A percentile compares a stretch with the other conserved stretches of the same genome.
These are phyloP conservation scores for Cutaneotrichosporon spelunceum DNA, from an alignment of 1,284 basidiomycete species.

Conservation along the genomic window DNA sequence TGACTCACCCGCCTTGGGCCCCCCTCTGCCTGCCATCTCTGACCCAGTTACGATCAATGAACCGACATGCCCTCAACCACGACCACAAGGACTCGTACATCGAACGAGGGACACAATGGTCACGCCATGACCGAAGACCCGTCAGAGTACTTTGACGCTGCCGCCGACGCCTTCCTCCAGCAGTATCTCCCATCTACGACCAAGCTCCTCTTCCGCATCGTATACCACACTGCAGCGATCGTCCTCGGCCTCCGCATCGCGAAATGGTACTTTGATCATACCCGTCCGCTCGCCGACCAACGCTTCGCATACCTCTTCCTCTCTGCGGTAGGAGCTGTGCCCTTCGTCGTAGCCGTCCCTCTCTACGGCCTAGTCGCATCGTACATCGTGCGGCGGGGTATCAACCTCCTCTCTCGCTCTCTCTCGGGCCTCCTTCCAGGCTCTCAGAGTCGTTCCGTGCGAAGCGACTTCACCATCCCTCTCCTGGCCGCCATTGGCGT, in stretches of 20 bases:
- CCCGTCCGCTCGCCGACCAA: neutral
- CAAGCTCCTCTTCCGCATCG: neutral
- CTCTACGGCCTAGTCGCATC: constrained; percentile 3
- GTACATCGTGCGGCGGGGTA: neutral
- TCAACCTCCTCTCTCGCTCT: neutral
- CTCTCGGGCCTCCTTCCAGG: too few species aligned
- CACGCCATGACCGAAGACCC: neutral
- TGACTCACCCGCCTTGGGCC: too few species aligned
- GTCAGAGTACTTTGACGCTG: constrained; percentile 8
- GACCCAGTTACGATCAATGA: too few species aligned
- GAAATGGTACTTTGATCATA: constrained; percentile 8
- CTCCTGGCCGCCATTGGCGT: neutral
- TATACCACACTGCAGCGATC: neutral
- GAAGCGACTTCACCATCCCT: neutral
- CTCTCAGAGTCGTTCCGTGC: too few species aligned
- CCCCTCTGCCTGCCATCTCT: too few species aligned
- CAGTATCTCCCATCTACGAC: neutral
- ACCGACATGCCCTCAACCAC: neutral
- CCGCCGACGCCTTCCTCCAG: constrained; percentile 2
- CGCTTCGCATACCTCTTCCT: constrained; percentile 2
- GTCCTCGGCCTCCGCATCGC: neutral
- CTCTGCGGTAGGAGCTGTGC: neutral
- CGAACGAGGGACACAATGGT: neutral
- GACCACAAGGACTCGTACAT: neutral
- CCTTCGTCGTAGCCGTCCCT: constrained; percentile 1